These are phyloP conservation scores for Sphagnum contortum DNA, from an alignment of 225 moss, liverwort and hornwort species.

Conservation along the genomic window DNA sequence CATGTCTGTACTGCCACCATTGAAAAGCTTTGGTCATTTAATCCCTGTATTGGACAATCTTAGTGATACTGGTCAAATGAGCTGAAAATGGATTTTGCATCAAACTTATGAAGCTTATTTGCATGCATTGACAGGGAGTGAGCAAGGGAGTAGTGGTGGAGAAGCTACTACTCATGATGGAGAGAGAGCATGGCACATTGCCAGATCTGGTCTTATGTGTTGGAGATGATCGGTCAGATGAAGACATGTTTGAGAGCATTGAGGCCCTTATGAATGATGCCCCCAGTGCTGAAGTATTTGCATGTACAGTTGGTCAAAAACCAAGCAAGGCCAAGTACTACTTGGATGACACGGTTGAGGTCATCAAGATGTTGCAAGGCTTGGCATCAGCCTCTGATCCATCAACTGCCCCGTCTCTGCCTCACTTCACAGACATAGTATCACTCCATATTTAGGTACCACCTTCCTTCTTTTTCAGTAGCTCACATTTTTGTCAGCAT, in stretches of 20 bases:
- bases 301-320: conserved; percentile 47
- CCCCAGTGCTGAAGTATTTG: conserved; percentile 42
- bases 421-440: not conserved
- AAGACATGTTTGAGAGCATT: conserved; percentile 63
- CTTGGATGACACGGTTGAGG: conserved; percentile 52
- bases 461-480: too few species aligned
- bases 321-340: conserved; percentile 55
- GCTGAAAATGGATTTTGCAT: too few species aligned
- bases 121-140: conserved; percentile 25
- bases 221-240: conserved; percentile 54
- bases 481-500: too few species aligned
- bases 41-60: too few species aligned
- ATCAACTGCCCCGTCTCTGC: conserved; percentile 7
- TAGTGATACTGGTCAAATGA: too few species aligned
- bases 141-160: conserved; percentile 47
- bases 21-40: too few species aligned
- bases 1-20: too few species aligned
- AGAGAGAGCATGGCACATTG: conserved; percentile 13
- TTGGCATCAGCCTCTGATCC: conserved; percentile 33
- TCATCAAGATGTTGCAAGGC: conserved; percentile 43
- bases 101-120: too few species aligned
- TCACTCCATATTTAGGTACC: too few species aligned
- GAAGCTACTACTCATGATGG: conserved; percentile 31
- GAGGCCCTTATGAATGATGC: conserved; percentile 25
- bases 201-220: conserved; percentile 47